Evolutionary conservation across 495 filamentous ascomycete genomes (phyloP).

Genomic region (Penicillium subrubescens): DNA sequence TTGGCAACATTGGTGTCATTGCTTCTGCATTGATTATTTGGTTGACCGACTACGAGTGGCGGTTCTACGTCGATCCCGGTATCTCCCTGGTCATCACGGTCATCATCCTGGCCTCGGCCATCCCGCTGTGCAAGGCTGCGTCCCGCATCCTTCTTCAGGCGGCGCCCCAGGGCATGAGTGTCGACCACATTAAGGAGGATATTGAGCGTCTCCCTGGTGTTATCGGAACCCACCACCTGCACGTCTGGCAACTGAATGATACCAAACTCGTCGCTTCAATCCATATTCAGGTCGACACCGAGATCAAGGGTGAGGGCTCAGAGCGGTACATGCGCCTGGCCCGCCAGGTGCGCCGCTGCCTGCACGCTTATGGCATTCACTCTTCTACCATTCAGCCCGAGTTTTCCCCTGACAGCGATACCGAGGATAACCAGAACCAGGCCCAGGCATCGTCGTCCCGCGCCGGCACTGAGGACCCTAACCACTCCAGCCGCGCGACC

Average conservation of each 20-base stretch:
- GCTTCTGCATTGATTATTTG: conserved; percentile 90
- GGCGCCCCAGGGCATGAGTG: conserved; percentile 79
- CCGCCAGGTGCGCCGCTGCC: conserved; percentile 73
- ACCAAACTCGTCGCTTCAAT: conserved; percentile 89
- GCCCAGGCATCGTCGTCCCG: conserved; percentile 30
- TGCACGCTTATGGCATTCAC: conserved; percentile 95
- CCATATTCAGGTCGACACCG: conserved; percentile 84
- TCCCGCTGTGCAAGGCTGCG: conserved; percentile 90
- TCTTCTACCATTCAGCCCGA: conserved; percentile 98
- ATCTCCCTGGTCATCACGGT: conserved; percentile 96
- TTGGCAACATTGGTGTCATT: conserved; percentile 97
- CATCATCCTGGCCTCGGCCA: conserved; percentile 88
- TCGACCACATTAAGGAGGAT: conserved; percentile 90
- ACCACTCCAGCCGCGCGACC: conserved; percentile 44
- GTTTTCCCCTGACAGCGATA: conserved; percentile 67
- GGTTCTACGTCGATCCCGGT: conserved; percentile 82
- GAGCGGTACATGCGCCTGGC: conserved; percentile 90
- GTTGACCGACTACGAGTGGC: conserved; percentile 70
- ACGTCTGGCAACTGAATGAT: conserved; percentile 96
- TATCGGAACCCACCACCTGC: conserved; percentile 87
- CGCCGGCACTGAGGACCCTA: conserved; percentile 28
- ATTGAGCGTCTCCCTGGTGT: conserved; percentile 83
- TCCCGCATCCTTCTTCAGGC: conserved; percentile 94
- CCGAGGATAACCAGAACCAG: conserved; percentile 46
- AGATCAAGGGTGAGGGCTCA: conserved; percentile 69